Evolutionary conservation across 1,139 yeast species (phyloP), one percentile per base, ranked within the genome.

Genomic region (Taphrina communis): DNA sequence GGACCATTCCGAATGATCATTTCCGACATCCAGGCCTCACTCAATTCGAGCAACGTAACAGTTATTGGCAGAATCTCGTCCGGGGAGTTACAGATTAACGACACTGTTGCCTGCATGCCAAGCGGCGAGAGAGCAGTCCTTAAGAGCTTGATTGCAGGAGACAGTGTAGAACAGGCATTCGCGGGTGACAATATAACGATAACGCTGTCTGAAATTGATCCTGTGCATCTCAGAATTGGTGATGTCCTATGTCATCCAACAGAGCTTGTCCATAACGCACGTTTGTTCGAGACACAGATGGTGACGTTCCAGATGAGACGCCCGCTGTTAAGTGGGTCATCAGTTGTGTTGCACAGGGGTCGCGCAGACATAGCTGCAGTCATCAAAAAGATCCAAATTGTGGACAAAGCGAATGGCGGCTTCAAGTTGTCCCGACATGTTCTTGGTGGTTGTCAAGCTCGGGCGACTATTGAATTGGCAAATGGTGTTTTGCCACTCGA

Each of bases 291-390:
- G 39, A 84, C 88, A 42, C 82, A 86, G 62, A 75, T 92, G 66
- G 82, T 84, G 53, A 82, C 92, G 50, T 94, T 93, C 77, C 88
- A 89, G 71, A 79, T 90, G 79, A 82, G 83, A 62, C 78, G 85
- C 73, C 99, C 99, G 0, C 78, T 94, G 65, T 80, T 94, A 55
- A 86, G 88, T 6, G 98, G 99, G 17, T 84, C 96, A 0, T 90
- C 95, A 61, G 84, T 94, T 73, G 86, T 93, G 55, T 78, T 92
- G 67, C 93, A 93, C 79, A 84, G 96, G 73, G 96, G 96, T 72
- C 88, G 91, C 70, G 83, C 87, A 59, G 89, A 89, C 70, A 85
- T 86, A 52, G 92, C 96, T 2, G 94, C 93, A 3, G 85, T 88
- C 74, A 80, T 93, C 41, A 76, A 83, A 50, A 85, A 84, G 73